Evolutionary conservation across 2,329 filamentous ascomycete genomes (phyloP), one percentile per base, ranked within the genome.

Genomic region (Aspergillus arachidicola): DNA sequence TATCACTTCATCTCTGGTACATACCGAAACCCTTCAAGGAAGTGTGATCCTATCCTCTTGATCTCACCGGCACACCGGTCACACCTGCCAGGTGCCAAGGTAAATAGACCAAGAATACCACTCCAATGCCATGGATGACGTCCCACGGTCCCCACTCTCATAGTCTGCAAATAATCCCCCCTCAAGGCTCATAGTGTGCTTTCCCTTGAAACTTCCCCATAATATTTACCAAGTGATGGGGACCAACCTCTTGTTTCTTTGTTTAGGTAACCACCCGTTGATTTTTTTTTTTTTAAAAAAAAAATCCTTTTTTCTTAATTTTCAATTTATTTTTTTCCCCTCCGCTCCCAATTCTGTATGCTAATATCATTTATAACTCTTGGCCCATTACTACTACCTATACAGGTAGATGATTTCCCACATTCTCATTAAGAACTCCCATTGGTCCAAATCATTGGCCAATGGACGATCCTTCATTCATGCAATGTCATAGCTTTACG

Each of bases 61-160:
- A 63, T 45, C 58, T 58, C 59, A 58, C 50, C 62, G 62, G 62
- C 56, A 64, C 62, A 62, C 61, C 61, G 61, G 61, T 41, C 53
- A 63, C 51, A 26, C 51, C 30, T 55, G n/a, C 34, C 30, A 34
- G 19, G 58, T 48, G 48, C 58, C 58, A 59, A 59, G 58, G 53
- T 45, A 45, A 60, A 36, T 50, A n/a, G 38, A n/a, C 16, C 16
- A 41, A 19, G 38, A 41, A 36, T 30, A 32, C 32, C 43, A 53
- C 50, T 53, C 26, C 50, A 34, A 28, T 53, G 50, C 61, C 58
- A 60, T 63, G 58, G 61, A 51, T 55, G 51, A 43, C 28, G 53
- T 45, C 54, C 59, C 32, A 36, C 36, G 11, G 53, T 48, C 53
- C 32, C 51, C 51, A 41, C 51, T 36, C 51, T 51, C 23, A 28